Evolutionary conservation across 257 asterid genomes (phyloP), one percentile per base, ranked within the genome.

Genomic region (Petunia secreta): DNA sequence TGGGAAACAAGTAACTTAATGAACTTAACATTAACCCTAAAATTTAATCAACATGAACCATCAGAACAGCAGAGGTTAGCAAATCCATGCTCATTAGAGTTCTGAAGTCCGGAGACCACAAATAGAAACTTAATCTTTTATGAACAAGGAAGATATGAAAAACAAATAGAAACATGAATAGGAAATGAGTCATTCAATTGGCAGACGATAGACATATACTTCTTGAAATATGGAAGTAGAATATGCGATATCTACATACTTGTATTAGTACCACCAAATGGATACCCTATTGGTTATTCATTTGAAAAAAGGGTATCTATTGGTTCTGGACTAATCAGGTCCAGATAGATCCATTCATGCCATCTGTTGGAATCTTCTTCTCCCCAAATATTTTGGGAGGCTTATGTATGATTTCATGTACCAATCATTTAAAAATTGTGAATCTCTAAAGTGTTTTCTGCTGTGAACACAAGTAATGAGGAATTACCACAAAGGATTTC

Each of bases 401-500:
- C 43, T 1, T 69, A 46, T 48, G 77, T 10, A 46, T 69, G 58
- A 46, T 1, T 46, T 69, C 59, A 46, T 46, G 59, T 46, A 69
- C 77, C 77, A 25, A 68, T 69, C 41, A 69, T 16, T 16, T 69
- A 16, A 16, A 69, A 69, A 41, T 25, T 69, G 8, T 15, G 46
- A 25, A 10, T 44, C 6, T 16, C 5, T 44, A 16, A 69, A 69
- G 16, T 69, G 25, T 69, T 46, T 46, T 69, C 59, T 46, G 41
- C 59, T 69, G 6, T 46, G 77, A 69, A 48, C 41, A 69, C 9
- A 69, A 1, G 8, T 25, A 60, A 48, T 7, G 81, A 63, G 60
- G 13, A 62, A n/a, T 83, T 91, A 95, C 99, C 99, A 93, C 58
- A 86, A 62, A 81, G 98, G 97, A 83, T 92, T 95, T 79, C 92